Evolutionary conservation across 163 green algal species (phyloP).

Genomic region (Coccomyxa subellipsoidea): DNA sequence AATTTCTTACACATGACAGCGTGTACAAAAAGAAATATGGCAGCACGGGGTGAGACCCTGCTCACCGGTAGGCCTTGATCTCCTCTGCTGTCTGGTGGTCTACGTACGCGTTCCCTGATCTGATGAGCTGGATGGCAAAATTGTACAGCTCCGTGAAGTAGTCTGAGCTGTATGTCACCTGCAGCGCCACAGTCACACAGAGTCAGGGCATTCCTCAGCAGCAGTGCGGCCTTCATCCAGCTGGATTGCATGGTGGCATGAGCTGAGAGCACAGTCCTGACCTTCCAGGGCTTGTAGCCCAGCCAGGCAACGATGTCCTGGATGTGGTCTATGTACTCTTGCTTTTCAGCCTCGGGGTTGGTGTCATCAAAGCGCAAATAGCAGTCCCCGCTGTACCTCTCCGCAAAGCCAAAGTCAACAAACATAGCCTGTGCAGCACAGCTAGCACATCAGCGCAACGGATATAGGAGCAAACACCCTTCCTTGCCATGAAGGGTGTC

Average conservation of each 20-base stretch:
- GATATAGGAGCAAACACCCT: too few species aligned
- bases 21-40: background rate
- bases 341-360: conserved; percentile 94
- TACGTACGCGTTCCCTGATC: conserved; percentile 89
- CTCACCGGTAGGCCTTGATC: conserved; percentile 47
- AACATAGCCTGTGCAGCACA: conserved; percentile 85
- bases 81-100: conserved; percentile 84
- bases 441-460: background rate
- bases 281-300: conserved; percentile 85
- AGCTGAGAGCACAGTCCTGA: conserved; percentile 8
- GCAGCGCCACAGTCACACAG: background rate
- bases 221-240: too few species aligned
- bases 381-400: conserved; percentile 80
- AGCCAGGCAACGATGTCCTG: conserved; percentile 93
- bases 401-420: conserved; percentile 96
- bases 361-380: conserved; percentile 98
- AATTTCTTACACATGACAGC: background rate
- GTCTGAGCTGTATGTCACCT: conserved; percentile 92
- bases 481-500: too few species aligned
- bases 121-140: conserved; percentile 91
- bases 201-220: too few species aligned
- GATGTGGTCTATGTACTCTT: conserved; percentile 97
- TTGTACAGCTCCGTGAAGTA: conserved; percentile 96
- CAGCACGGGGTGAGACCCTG: background rate
- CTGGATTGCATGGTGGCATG: too few species aligned